Percentiles rank a stretch among this genome's conserved stretches.
These are phyloP conservation scores for Colletotrichum sansevieriae DNA, from an alignment of 2,329 filamentous ascomycete genomes.

Conservation along the genomic window DNA sequence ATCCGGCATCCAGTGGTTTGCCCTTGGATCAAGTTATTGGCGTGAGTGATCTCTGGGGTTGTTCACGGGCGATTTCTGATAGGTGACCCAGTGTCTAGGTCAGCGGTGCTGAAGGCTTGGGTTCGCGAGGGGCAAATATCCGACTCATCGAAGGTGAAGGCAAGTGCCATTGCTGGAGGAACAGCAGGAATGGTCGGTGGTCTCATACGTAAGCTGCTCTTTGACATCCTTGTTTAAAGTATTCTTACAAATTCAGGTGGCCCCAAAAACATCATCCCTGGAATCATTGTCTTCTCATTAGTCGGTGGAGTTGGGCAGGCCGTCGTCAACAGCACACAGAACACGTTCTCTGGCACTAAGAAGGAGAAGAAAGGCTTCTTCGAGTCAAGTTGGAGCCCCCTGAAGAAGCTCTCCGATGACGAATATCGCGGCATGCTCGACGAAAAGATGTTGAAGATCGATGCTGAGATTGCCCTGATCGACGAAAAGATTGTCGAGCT, in stretches of 20 bases:
- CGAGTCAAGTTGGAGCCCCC: conserved; percentile 77
- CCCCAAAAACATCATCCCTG: conserved; percentile 65
- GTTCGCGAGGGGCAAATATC: conserved; percentile 66
- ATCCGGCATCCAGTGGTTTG: conserved; percentile 85
- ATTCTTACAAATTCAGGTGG: conserved; percentile 56
- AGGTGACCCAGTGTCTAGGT: conserved; percentile 59
- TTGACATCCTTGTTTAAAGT: not conserved
- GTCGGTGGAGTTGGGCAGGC: conserved; percentile 57
- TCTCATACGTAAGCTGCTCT: conserved; percentile 61
- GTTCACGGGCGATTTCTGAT: conserved; percentile 30
- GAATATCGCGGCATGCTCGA: conserved; percentile 79
- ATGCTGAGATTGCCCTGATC: conserved; percentile 82
- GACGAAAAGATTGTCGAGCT: conserved; percentile 77
- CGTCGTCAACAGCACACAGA: conserved; percentile 50
- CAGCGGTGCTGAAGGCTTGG: conserved; percentile 61
- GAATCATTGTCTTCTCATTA: conserved; percentile 62
- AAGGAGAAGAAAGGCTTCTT: conserved; percentile 58
- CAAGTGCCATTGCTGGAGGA: conserved; percentile 78
- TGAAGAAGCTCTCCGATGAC: conserved; percentile 77
- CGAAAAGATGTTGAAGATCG: conserved; percentile 78
- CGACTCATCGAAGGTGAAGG: conserved; percentile 71
- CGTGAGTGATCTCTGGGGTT: conserved; percentile 60
- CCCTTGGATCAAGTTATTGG: conserved; percentile 82
- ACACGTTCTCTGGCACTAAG: conserved; percentile 39
- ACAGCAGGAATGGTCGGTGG: conserved; percentile 74